Conservation (phyloP, 306 rosid species). For the Benincasa hispida region DNA sequence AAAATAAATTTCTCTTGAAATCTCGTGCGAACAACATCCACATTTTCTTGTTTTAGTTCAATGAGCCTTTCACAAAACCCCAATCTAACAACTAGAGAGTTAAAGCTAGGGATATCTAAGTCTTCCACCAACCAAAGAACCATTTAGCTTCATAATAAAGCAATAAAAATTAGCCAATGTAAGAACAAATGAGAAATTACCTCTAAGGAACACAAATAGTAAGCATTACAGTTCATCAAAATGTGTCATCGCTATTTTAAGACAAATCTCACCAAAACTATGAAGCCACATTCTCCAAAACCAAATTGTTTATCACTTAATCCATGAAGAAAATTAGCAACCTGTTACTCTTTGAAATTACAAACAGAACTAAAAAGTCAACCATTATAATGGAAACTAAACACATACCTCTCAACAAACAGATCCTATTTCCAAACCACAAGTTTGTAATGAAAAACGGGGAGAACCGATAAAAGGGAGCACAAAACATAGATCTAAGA, state of each 20-base stretch:
- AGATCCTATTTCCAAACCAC: slow-evolving; percentile 2
- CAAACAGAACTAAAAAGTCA: not conserved
- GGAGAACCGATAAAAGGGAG: not conserved
- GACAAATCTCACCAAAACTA: not conserved
- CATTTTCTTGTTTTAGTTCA: not conserved
- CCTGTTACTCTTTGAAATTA: not conserved
- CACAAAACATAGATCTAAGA: not conserved
- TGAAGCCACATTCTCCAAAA: slow-evolving; percentile 20
- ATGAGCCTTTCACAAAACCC: not conserved
- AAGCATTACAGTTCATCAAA: slow-evolving; percentile 4
- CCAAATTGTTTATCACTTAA: slow-evolving; percentile 1
- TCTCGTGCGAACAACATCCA: no score
- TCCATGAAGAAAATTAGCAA: not conserved
- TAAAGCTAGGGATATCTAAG: not conserved
- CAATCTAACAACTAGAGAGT: not conserved
- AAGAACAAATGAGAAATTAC: not conserved
- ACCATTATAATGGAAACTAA: not conserved
- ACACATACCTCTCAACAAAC: slow-evolving; percentile 6
- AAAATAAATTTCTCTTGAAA: no score
- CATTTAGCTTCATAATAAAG: not conserved
- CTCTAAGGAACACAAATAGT: not conserved
- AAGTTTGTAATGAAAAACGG: not conserved
- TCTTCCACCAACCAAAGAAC: not conserved
- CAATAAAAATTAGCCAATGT: not conserved
- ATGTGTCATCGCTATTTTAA: not conserved